Conservation (phyloP, 306 rosid species). For the Comarum palustre region DNA sequence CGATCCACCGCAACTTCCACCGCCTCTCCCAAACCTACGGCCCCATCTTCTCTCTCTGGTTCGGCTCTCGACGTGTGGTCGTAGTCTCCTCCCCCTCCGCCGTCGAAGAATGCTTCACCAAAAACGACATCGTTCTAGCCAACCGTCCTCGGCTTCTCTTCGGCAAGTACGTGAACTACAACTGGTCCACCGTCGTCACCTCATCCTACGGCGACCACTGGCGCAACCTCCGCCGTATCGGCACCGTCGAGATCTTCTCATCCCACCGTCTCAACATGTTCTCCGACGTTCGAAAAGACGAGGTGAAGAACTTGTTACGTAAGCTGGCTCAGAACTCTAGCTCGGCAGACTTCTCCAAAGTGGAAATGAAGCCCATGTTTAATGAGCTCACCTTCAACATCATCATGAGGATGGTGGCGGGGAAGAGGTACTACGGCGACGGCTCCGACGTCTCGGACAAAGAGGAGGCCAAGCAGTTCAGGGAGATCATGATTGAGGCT, state of each 20-base stretch:
- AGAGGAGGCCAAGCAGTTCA: constrained; percentile 43
- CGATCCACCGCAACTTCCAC: constrained; percentile 37
- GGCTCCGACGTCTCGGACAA: constrained; percentile 7
- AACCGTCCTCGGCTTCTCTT: constrained; percentile 35
- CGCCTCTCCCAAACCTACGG: constrained; percentile 51
- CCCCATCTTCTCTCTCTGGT: constrained; percentile 27
- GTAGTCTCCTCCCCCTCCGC: constrained; percentile 48
- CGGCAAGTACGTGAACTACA: constrained; percentile 41
- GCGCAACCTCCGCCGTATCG: constrained; percentile 71
- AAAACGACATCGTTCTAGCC: constrained; percentile 54
- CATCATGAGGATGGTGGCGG: constrained; percentile 67
- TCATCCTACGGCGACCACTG: constrained; percentile 71
- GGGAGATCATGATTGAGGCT: constrained; percentile 34
- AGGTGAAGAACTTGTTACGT: constrained; percentile 34
- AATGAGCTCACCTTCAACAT: constrained; percentile 54
- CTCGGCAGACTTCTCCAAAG: constrained; percentile 16
- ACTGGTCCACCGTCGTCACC: constrained; percentile 30
- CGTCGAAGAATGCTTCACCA: constrained; percentile 67
- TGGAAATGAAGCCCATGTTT: constrained; percentile 40
- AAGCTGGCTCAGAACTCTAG: constrained; percentile 26
- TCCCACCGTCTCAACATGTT: constrained; percentile 37
- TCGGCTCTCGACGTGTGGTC: constrained; percentile 37
- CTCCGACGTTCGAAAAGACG: constrained; percentile 36
- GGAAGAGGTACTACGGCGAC: constrained; percentile 57
- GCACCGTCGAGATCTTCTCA: constrained; percentile 61